Evolutionary conservation across 441 rosid genomes (phyloP), one percentile per base, ranked within the genome.

Genomic region (Bocquillonia castaneifolia): DNA sequence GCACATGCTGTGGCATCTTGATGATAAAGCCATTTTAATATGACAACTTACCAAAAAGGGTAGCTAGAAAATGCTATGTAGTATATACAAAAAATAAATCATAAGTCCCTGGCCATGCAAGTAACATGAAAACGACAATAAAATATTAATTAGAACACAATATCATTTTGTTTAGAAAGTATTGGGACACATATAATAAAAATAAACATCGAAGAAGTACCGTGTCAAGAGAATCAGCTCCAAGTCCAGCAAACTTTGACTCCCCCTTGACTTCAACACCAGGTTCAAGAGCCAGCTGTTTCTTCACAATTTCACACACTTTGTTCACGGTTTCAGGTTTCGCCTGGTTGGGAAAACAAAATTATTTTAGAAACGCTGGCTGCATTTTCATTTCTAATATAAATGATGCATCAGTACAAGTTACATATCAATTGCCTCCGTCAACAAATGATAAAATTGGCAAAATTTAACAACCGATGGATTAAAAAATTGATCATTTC

Each of bases 151-250:
- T 13, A 13, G 18, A 15, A 44, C 4, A 4, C n/a, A n/a, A 15
- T 13, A 13, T 5, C n/a, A 3, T 3, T 13, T 15, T 44, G 13
- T 13, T 44, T 44, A 15, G 13, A 9, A 13, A 36, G 9, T 9
- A 36, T 3, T 36, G 40, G 40, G 40, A 9, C 5, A 36, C 9
- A 36, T 36, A 56, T 55, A n/a, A n/a, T n/a, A n/a, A n/a, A n/a
- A n/a, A n/a, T n/a, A n/a, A n/a, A n/a, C n/a, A n/a, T n/a, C n/a
- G n/a, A n/a, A n/a, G 29, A 23, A n/a, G 42, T 79, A 81, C 86
- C 69, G 84, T 74, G 56, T 81, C 90, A 14, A 80, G 82, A 70
- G 86, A 81, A 78, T 78, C 86, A 37, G 84, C 85, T 69, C 84
- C 87, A 29, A 85, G 82, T 5, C 79, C 68, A 26, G 73, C 32